Conservation (phyloP, 2,329 filamentous ascomycete genomes). For the Claviceps purpurea region DNA sequence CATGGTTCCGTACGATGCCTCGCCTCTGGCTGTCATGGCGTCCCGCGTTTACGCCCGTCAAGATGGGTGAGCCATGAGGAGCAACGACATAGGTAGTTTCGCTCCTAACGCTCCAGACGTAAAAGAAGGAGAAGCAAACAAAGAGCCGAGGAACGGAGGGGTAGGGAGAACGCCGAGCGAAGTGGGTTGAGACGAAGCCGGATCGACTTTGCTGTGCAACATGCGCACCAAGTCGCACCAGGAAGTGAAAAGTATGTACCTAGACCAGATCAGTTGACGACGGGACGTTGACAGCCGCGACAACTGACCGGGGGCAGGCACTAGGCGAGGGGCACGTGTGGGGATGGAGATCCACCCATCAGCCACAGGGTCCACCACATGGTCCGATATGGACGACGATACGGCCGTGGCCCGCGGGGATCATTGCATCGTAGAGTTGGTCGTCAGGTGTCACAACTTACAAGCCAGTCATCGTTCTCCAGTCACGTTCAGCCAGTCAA, state of each 20-base stretch:
- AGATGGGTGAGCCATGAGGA: conserved; percentile 13
- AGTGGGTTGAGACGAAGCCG: neutral
- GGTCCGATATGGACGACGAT: no score
- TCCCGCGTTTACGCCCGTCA: conserved; percentile 11
- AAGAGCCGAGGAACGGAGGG: neutral
- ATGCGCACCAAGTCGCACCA: neutral
- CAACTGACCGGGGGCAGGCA: no score
- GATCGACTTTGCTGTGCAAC: neutral
- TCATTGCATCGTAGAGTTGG: no score
- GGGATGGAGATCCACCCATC: neutral
- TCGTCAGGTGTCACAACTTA: no score
- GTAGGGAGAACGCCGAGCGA: neutral
- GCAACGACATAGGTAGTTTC: conserved; percentile 2
- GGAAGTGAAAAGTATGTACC: neutral
- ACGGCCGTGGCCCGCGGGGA: no score
- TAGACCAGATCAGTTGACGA: no score
- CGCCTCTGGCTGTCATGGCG: conserved; percentile 4
- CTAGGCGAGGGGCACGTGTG: no score
- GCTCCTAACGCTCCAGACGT: neutral
- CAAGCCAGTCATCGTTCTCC: no score
- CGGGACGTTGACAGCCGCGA: no score
- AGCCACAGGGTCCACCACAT: neutral
- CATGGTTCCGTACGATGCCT: conserved; percentile 15
- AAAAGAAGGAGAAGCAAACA: conserved; percentile 2
- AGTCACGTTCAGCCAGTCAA: no score